Conservation (phyloP, 345 rosid species). For the Pseudoturritis turrita region DNA sequence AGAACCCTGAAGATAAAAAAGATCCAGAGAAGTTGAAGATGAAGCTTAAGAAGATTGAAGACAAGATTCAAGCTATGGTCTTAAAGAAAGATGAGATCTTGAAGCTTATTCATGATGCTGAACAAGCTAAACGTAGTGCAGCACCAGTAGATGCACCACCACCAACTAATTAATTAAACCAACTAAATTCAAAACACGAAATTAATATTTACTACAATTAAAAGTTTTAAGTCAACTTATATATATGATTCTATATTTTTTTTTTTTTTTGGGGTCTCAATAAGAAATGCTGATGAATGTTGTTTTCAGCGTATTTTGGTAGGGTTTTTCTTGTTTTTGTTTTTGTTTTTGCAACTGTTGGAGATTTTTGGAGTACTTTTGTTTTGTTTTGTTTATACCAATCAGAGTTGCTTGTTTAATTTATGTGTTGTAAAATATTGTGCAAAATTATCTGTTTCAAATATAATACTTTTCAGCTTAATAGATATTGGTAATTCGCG, state of each 20-base stretch:
- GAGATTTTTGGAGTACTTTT: background rate
- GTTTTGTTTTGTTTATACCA: background rate
- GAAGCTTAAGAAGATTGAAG: slow-evolving; percentile 58
- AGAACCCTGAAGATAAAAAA: slow-evolving; percentile 66
- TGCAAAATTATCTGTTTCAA: background rate
- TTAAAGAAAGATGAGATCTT: slow-evolving; percentile 52
- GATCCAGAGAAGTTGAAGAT: slow-evolving; percentile 58
- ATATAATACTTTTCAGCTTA: background rate
- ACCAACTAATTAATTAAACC: slow-evolving; percentile 23
- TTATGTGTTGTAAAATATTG: slow-evolving; percentile 5
- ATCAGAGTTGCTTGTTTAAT: background rate
- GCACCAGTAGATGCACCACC: slow-evolving; percentile 29
- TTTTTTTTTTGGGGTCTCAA: background rate
- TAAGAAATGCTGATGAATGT: slow-evolving; percentile 17
- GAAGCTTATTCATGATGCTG: slow-evolving; percentile 44
- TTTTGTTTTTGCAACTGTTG: background rate
- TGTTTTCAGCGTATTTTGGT: background rate
- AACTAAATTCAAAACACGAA: background rate
- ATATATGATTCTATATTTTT: background rate
- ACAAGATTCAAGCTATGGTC: slow-evolving; percentile 54
- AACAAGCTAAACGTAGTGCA: slow-evolving; percentile 21
- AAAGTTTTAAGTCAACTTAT: background rate
- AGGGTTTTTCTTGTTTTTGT: background rate
- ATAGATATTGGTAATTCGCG: background rate
- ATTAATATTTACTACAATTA: background rate